Evolutionary conservation across 805 yeast species (phyloP), one percentile per base, ranked within the genome.

Genomic region (Tetrapisispora fleetii): DNA sequence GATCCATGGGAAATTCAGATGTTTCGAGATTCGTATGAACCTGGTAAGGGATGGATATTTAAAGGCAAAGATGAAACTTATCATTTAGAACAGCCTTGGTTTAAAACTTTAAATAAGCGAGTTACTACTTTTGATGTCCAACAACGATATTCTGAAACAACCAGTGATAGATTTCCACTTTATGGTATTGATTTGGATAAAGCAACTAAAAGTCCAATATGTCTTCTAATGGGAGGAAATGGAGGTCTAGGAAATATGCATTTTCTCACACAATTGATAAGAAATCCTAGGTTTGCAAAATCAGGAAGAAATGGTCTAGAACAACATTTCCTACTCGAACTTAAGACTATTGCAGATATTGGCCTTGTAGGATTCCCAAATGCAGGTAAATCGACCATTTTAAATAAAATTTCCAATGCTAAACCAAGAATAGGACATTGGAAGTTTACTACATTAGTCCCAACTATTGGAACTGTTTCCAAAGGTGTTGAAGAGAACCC

Each of bases 171-270:
- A 43, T 82, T 90, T 57, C 98, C 98, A 0, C 50, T 85, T 3
- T 71, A 74, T n/a, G 98, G 98, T 0, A 60, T 87, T 24, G 99
- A 93, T 64, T 67, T 87, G 42, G 67, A 74, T 50, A 64, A 72
- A 52, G 79, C 81, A 17, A 73, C 87, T 0, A 75, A 75, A 1
- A 76, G 74, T 41, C 96, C 98, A 1, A 64, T 83, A 4, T 67
- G 85, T 46, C 57, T 93, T 18, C 58, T 90, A 42, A 77, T 76
- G 56, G 99, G 99, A 40, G 99, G 99, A 10, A 73, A 74, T 53
- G 98, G 98, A 19, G 99, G 99, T 0, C 73, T 91, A 70, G 99
- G 99, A 1, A 93, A 93, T 65, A 88, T 88, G 93, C 96, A 91
- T 64, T 93, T 93, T 61, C 71, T 86, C 44, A 88, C 96, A 1